Base-by-base conservation (phyloP, 1,139 yeast genomes). In the Candida albicans region DNA sequence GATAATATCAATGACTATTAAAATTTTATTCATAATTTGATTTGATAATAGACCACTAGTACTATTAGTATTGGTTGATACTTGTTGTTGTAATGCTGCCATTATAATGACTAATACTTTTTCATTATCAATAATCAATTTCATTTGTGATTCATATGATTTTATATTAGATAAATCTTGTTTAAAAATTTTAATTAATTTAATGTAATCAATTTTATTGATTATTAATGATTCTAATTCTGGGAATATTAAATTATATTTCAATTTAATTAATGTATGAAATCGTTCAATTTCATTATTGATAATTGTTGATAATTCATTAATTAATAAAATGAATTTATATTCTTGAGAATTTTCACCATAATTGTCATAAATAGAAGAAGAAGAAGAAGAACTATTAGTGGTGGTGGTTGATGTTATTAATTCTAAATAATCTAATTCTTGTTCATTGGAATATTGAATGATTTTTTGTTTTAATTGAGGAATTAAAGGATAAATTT, bases 31-130 rank as follows among this genome's bases (percentile, higher is more conserved):
- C 46, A 82, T 57, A 44, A 77, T 81, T 1, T 50, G 48, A 0
- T 59, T 65, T 2, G 63, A 50, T 11, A 82, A 60, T 4, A 46
- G 47, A 33, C 51, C 65, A 44, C 52, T 69, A 7, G 48, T 49
- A 33, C 54, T 51, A 44, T 52, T 69, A 8, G 48, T 51, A 44
- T 52, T 69, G 7, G 48, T 49, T 33, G 54, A 51, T 4, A 55
- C 49, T 39, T 65, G 69, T 30, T 65, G 69, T 30, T 64, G 73
- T 13, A 83, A 69, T 1, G 88, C 83, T 0, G 96, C 79, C 85
- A 90, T 87, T 1, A 85, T 77, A 6, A 90, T 65, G 2, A 88
- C 84, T 58, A 90, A 71, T 0, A 82, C 70, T 52, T 86, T 86
- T 41, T 90, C 95, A 42, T 77, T 78, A 4, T 79, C 62, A 2